A percentile compares a stretch with the other conserved stretches of the same genome.
These are phyloP conservation scores for Fallopia convolvulus DNA, from an alignment of 148 eudicot species.

Conservation along the genomic window DNA sequence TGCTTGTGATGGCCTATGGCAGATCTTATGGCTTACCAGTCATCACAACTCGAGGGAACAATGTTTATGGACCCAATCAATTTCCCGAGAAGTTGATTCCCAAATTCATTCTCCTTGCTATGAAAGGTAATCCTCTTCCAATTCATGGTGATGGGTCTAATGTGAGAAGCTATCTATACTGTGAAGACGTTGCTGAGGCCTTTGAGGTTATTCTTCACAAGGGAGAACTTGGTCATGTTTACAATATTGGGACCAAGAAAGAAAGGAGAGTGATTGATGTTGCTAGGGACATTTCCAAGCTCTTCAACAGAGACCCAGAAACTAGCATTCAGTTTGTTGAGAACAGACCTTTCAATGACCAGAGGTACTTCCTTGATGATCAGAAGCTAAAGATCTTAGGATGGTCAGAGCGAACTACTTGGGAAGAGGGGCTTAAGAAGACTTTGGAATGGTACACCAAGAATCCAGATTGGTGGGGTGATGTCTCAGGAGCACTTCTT, in stretches of 20 bases:
- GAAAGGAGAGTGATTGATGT: constrained; percentile 74
- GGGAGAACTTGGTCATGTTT: constrained; percentile 81
- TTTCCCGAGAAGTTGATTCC: constrained; percentile 83
- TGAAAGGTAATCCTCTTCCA: constrained; percentile 58
- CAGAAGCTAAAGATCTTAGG: constrained; percentile 60
- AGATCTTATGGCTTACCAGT: constrained; percentile 75
- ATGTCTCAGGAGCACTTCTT: constrained; percentile 67
- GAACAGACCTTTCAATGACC: constrained; percentile 72
- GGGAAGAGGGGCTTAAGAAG: constrained; percentile 64
- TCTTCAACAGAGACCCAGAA: constrained; percentile 44
- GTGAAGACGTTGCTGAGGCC: constrained; percentile 91
- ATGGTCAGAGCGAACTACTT: constrained; percentile 56
- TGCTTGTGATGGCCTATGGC: constrained; percentile 88
- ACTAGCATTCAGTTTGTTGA: constrained; percentile 55
- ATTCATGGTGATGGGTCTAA: constrained; percentile 80
- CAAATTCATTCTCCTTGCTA: constrained; percentile 72
- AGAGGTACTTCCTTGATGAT: constrained; percentile 69
- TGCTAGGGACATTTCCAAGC: constrained; percentile 53
- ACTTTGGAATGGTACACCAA: constrained; percentile 66
- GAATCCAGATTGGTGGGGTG: constrained; percentile 78
- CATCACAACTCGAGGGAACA: constrained; percentile 76
- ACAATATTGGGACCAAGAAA: constrained; percentile 65
- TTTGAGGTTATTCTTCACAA: constrained; percentile 67
- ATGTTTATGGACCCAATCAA: constrained; percentile 79
- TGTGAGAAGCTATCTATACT: constrained; percentile 72